These are phyloP conservation scores for Rhodocollybia butyracea DNA, from an alignment of 768 basidiomycete species.

Conservation along the genomic window DNA sequence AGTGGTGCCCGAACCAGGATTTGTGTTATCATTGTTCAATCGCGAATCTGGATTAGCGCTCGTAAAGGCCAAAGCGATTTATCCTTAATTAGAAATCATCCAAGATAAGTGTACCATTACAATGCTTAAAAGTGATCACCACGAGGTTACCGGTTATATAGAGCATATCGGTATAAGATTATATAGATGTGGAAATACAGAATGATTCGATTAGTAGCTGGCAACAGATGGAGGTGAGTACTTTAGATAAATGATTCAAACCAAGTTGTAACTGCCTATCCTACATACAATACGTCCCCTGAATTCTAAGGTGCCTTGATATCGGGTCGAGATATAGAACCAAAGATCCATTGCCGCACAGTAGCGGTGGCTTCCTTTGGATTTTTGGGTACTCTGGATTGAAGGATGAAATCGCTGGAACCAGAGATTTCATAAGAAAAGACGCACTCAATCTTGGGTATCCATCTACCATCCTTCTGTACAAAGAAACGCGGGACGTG, in stretches of 20 bases:
- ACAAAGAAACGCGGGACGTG: constrained; percentile 84
- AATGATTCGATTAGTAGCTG: neutral
- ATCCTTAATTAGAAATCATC: too few species aligned
- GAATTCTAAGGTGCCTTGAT: neutral
- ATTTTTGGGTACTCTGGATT: constrained; percentile 64
- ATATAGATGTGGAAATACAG: neutral
- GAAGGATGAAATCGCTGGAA: constrained; percentile 8
- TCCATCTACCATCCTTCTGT: constrained; percentile 72
- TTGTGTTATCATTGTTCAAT: too few species aligned
- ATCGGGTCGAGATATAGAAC: neutral
- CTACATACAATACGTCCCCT: neutral
- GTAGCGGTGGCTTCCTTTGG: constrained; percentile 60
- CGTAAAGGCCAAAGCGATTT: too few species aligned
- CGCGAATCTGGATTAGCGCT: too few species aligned
- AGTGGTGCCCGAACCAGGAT: too few species aligned
- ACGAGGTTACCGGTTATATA: too few species aligned
- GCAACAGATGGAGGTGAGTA: neutral
- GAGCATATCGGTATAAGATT: too few species aligned
- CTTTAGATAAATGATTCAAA: neutral
- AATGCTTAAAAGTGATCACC: too few species aligned
- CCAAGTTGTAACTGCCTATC: neutral
- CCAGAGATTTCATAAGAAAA: neutral
- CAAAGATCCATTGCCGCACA: constrained; percentile 82
- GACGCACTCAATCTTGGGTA: constrained; percentile 72
- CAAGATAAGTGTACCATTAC: too few species aligned